Conservation (phyloP, 2,329 filamentous ascomycete species). For the Phialophora tarda region DNA sequence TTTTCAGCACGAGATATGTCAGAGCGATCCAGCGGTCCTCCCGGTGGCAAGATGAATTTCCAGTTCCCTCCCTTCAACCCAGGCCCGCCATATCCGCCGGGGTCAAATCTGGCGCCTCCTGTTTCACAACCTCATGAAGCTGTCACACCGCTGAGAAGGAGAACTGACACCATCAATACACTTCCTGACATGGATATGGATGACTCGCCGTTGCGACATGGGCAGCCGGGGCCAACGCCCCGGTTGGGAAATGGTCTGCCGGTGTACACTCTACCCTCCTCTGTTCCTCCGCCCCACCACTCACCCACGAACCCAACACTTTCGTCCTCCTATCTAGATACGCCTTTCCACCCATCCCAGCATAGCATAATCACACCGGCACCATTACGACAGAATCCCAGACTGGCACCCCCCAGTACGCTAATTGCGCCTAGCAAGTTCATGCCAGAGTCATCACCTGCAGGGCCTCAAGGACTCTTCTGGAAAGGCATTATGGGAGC, state of each 20-base stretch:
- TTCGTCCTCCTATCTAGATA: conserved; percentile 57
- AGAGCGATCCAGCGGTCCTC: conserved; percentile 24
- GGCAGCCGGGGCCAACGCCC: conserved; percentile 41
- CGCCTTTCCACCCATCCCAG: conserved; percentile 47
- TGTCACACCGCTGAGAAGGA: conserved; percentile 56
- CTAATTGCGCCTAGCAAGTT: conserved; percentile 57
- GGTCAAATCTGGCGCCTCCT: conserved; percentile 44
- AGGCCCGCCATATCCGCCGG: conserved; percentile 29
- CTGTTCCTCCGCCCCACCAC: conserved; percentile 37
- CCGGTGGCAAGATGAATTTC: conserved; percentile 27
- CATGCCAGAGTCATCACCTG: conserved; percentile 58
- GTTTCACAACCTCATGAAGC: conserved; percentile 51
- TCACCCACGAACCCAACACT: conserved; percentile 51
- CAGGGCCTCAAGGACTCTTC: conserved; percentile 48
- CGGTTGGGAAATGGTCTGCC: conserved; percentile 34
- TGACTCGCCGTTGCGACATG: conserved; percentile 51
- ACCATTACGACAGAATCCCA: conserved; percentile 55
- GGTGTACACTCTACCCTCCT: conserved; percentile 36
- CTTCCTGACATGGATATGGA: conserved; percentile 48
- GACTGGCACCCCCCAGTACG: conserved; percentile 56
- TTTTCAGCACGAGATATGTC: conserved; percentile 44
- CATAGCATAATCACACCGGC: conserved; percentile 56
- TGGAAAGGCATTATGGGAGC: conserved; percentile 53
- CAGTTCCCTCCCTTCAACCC: conserved; percentile 34
- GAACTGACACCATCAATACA: conserved; percentile 42